Conservation (phyloP, 208 protist species). For the Crithidia mellificae region DNA sequence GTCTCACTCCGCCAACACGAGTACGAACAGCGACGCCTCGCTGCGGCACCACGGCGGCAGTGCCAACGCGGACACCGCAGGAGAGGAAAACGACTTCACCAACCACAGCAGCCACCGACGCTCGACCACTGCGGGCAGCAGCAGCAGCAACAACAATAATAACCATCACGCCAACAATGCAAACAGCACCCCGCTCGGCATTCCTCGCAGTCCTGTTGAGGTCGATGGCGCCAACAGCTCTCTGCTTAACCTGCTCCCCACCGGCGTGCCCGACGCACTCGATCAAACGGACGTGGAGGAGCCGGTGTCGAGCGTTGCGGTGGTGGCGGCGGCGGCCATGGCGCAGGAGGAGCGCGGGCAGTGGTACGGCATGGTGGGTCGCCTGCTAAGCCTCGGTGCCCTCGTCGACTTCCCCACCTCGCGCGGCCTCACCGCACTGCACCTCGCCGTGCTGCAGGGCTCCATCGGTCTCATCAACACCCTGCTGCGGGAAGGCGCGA, state of each 20-base stretch:
- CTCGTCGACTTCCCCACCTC: slow-evolving; percentile 36
- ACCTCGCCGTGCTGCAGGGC: slow-evolving; percentile 41
- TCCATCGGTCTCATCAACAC: slow-evolving; percentile 41
- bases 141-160: slow-evolving; percentile 6
- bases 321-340: slow-evolving; percentile 10
- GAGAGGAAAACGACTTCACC: no score
- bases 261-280: not conserved
- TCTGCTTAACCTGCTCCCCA: slow-evolving; percentile 3
- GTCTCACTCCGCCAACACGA: not conserved
- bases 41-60: not conserved
- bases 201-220: not conserved
- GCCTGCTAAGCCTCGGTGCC: slow-evolving; percentile 38
- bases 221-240: not conserved
- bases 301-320: slow-evolving; percentile 5
- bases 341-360: slow-evolving; percentile 20
- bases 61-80: no score
- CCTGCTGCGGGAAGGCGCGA: slow-evolving; percentile 38
- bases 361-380: slow-evolving; percentile 29
- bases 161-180: not conserved
- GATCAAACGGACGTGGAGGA: not conserved
- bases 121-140: not conserved
- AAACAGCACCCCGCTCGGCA: slow-evolving; percentile 6
- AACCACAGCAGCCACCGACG: no score
- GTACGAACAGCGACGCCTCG: slow-evolving; percentile 2
- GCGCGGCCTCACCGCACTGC: slow-evolving; percentile 39